phyloP scores from a whole-genome alignment of 2,329 filamentous ascomycete species.

The Sclerotinia minor region DNA sequence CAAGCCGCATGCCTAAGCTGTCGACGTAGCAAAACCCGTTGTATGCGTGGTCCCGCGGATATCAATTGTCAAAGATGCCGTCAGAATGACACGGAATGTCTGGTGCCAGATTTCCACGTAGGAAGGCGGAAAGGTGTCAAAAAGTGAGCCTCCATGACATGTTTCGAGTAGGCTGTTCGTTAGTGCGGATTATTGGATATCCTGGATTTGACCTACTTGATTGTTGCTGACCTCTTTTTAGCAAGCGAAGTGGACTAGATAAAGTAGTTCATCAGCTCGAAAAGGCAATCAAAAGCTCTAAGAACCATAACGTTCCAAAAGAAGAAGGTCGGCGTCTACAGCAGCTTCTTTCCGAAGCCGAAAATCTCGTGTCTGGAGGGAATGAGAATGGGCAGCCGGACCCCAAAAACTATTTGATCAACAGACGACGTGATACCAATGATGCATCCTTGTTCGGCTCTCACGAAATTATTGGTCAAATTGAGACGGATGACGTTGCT shows the following conservation, averaged over 20 bases:
- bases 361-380: constrained; percentile 43
- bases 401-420: neutral
- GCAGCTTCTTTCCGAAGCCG: constrained; percentile 52
- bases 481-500: constrained; percentile 53
- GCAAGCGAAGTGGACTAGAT: constrained; percentile 72
- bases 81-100: constrained; percentile 59
- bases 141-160: constrained; percentile 55
- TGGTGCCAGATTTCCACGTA: constrained; percentile 71
- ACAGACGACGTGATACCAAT: neutral
- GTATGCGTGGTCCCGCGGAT: constrained; percentile 56
- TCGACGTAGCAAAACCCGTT: constrained; percentile 67
- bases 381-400: constrained; percentile 14
- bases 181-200: neutral
- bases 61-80: constrained; percentile 61
- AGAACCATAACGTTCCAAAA: constrained; percentile 44
- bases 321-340: constrained; percentile 51
- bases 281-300: constrained; percentile 61
- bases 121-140: constrained; percentile 75
- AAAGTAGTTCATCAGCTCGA: constrained; percentile 75
- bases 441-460: neutral
- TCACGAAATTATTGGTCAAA: neutral
- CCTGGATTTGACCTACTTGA: neutral
- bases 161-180: neutral
- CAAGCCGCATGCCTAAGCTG: constrained; percentile 63
- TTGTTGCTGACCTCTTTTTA: constrained; percentile 39